Conservation (phyloP, 2,329 filamentous ascomycete species). For the Aspergillus brunneoviolaceus region DNA sequence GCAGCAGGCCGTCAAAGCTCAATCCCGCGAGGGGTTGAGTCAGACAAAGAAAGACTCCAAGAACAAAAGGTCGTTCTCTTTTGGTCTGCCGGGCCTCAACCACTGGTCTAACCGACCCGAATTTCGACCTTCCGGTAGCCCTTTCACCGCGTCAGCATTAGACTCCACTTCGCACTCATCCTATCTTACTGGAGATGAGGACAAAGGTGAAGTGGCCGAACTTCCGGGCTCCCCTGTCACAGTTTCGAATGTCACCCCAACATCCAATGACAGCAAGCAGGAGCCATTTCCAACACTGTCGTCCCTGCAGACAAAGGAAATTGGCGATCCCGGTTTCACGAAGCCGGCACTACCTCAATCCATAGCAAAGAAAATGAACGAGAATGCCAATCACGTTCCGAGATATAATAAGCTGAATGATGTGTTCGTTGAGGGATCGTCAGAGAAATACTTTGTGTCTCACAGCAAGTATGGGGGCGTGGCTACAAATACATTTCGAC, state of each 20-base stretch:
- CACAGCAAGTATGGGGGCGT: slow-evolving; percentile 20
- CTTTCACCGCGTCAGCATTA: slow-evolving; percentile 13
- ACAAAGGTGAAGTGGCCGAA: slow-evolving; percentile 13
- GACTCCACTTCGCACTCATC: slow-evolving; percentile 6
- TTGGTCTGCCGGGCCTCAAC: slow-evolving; percentile 20
- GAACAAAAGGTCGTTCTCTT: slow-evolving; percentile 19
- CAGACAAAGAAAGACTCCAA: slow-evolving; percentile 16
- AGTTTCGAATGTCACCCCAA: slow-evolving; percentile 16
- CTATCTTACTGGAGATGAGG: not conserved
- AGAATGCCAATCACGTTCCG: not conserved
- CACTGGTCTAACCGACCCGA: slow-evolving; percentile 17
- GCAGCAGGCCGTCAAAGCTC: slow-evolving; percentile 8
- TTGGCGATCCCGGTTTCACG: not conserved
- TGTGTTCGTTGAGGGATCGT: slow-evolving; percentile 7
- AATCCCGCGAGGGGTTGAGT: slow-evolving; percentile 13
- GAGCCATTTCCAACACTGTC: slow-evolving; percentile 25
- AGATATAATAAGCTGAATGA: slow-evolving; percentile 1
- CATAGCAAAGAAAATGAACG: slow-evolving; percentile 1
- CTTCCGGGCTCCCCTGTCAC: slow-evolving; percentile 14
- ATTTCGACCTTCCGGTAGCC: slow-evolving; percentile 21
- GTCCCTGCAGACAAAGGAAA: slow-evolving; percentile 26
- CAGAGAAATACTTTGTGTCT: slow-evolving; percentile 27
- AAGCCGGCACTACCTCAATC: not conserved
- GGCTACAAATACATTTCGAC: slow-evolving; percentile 18
- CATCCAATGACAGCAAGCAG: slow-evolving; percentile 23